A percentile compares a stretch with the other conserved stretches of the same genome.
phyloP scores from a whole-genome alignment of 106 monocot genomes.

The Vanilla planifolia region DNA sequence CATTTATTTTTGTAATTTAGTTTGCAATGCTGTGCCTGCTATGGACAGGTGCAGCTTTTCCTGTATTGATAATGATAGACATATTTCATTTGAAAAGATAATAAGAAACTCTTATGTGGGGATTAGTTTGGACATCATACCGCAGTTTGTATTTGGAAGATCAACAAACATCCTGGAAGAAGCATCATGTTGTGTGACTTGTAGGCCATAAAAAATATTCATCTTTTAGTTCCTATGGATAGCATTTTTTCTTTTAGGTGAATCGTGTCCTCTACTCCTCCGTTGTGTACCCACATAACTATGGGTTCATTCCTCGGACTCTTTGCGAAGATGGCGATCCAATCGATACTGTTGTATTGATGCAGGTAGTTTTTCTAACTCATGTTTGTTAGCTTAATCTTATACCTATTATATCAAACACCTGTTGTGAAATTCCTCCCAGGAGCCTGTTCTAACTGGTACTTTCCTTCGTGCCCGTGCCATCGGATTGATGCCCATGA shows the following conservation, averaged over 20 bases:
- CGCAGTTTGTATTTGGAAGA: too few species aligned
- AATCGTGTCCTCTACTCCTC: constrained; percentile 85
- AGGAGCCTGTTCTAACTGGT: constrained; percentile 74
- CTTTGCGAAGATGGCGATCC: constrained; percentile 76
- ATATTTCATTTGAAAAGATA: too few species aligned
- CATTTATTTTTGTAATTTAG: too few species aligned
- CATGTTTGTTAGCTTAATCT: neutral
- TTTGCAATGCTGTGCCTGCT: too few species aligned
- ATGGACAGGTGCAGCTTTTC: too few species aligned
- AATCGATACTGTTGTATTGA: constrained; percentile 66
- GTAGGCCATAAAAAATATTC: too few species aligned
- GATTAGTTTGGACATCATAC: too few species aligned
- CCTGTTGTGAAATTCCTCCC: neutral
- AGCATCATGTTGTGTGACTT: too few species aligned
- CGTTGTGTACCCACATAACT: constrained; percentile 86
- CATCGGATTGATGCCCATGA: constrained; percentile 89
- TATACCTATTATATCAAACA: neutral
- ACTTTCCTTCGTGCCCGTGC: constrained; percentile 76
- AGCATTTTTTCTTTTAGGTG: constrained; percentile 27
- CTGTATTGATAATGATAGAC: too few species aligned
- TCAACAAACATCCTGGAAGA: too few species aligned
- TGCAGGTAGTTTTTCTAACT: constrained; percentile 45
- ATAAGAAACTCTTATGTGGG: too few species aligned
- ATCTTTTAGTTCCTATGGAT: too few species aligned
- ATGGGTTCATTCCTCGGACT: constrained; percentile 76